Conservation (phyloP, 305 asterid genomes). For the Rubia tinctorum region DNA sequence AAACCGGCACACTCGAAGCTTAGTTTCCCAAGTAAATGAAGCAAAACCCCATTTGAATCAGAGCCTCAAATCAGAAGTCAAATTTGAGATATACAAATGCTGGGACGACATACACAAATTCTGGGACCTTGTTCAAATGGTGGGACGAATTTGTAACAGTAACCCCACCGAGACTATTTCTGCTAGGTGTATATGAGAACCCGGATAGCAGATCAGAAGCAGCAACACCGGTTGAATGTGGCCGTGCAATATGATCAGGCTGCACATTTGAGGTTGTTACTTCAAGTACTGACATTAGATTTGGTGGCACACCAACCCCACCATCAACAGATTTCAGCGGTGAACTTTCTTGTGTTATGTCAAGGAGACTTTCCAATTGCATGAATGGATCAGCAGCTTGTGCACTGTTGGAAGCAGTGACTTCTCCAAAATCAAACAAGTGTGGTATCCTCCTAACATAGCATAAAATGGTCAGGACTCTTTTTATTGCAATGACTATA, state of each 20-base stretch:
- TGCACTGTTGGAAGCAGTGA: conserved; percentile 35
- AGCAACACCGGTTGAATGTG: conserved; percentile 22
- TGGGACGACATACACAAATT: too few species aligned
- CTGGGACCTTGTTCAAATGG: conserved; percentile 62
- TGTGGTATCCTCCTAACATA: conserved; percentile 9
- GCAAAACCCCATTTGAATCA: neutral
- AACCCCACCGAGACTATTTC: conserved; percentile 46
- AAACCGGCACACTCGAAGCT: neutral
- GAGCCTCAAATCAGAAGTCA: neutral
- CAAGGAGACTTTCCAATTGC: conserved; percentile 88
- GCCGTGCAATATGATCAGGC: conserved; percentile 23
- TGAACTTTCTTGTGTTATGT: conserved; percentile 45
- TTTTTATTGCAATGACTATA: neutral
- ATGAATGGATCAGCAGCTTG: conserved; percentile 73
- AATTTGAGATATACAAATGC: too few species aligned
- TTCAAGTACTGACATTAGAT: conserved; percentile 55
- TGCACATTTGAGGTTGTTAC: conserved; percentile 49
- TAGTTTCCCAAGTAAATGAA: neutral
- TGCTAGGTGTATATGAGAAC: conserved; percentile 26
- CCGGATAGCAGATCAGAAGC: conserved; percentile 15
- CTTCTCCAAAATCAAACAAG: conserved; percentile 83
- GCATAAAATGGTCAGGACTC: neutral
- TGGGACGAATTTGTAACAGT: conserved; percentile 26
- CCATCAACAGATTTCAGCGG: conserved; percentile 33
- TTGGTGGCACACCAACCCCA: conserved; percentile 38